Evolutionary conservation across 768 basidiomycete species (phyloP).

Genomic region (Roridomyces roridus): DNA sequence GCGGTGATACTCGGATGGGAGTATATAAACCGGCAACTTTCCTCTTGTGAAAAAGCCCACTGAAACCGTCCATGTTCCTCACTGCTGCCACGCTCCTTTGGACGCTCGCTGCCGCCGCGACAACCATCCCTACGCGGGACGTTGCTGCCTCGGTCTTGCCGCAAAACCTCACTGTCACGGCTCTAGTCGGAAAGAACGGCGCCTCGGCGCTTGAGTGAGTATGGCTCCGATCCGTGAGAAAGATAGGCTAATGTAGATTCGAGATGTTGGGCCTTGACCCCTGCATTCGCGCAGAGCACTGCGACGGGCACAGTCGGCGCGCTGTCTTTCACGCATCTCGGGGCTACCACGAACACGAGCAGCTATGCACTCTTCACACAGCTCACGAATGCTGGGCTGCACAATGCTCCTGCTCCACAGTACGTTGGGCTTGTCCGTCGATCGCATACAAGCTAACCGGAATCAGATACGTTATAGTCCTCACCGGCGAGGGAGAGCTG

Average conservation of each 20-base stretch:
- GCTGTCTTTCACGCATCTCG: constrained; percentile 1
- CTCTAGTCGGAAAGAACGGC: constrained; percentile 13
- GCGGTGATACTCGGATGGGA: too few relatives aligned
- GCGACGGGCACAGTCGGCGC: constrained; percentile 21
- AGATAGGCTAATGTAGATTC: not conserved
- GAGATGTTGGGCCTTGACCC: constrained; percentile 23
- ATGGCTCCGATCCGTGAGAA: not conserved
- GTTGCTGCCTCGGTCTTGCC: not conserved
- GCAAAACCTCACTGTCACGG: constrained; percentile 12
- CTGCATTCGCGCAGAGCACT: constrained; percentile 13
- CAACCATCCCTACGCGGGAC: not conserved
- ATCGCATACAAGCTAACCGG: not conserved
- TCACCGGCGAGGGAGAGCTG: constrained; percentile 12
- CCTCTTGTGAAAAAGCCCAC: too few relatives aligned
- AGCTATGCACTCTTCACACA: constrained; percentile 19
- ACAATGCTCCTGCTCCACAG: constrained; percentile 19
- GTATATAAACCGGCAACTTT: too few relatives aligned
- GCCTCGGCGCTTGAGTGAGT: constrained; percentile 11
- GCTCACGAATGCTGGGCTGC: constrained; percentile 9
- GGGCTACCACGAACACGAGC: constrained; percentile 4
- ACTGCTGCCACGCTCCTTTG: not conserved
- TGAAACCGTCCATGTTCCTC: too few relatives aligned
- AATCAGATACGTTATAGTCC: constrained; percentile 13
- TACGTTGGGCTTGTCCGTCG: not conserved
- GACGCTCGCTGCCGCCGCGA: not conserved